Evolutionary conservation across 805 yeast species (phyloP), one percentile per base, ranked within the genome.

Genomic region (Saturnispora sanitii): DNA sequence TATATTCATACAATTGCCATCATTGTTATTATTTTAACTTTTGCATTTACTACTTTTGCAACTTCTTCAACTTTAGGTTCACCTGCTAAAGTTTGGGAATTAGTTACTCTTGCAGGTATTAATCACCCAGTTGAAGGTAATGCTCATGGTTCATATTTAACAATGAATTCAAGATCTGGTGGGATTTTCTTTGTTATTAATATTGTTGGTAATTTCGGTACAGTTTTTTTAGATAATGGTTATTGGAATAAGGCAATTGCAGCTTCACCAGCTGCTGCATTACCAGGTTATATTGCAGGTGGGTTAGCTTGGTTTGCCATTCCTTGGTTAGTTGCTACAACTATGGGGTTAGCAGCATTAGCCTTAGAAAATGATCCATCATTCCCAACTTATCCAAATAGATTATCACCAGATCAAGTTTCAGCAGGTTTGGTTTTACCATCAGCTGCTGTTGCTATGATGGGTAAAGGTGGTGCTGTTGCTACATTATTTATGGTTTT

Each of bases 271-370:
- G 82, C 77, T 9, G 78, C 92, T 35, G 85, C 94, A 23, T 65
- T 86, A 49, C 90, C 92, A 6, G 96, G 95, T 18, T 87, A 87
- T 60, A 77, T 84, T 20, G 62, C 83, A 44, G 96, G 95, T 44
- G 95, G 95, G 22, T 59, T 87, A 34, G 82, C 90, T 0, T 87
- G 96, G 95, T 81, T 84, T 56, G 88, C 94, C 6, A 79, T 87
- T 49, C 96, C 96, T 35, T 80, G 79, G 67, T 70, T 83, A 43
- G 71, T 77, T 38, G 82, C 94, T 13, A 79, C 90, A 2, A 82
- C 94, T 6, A 71, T 85, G 82, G 95, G 96, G 11, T 64, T 86
- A n/a, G 85, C 88, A 17, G 84, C 84, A 40, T 62, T 83, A 43
- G 80, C 85, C 17, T 66, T 86, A 39, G 90, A 85, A 62, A 60